Evolutionary conservation across 1,284 basidiomycete species (phyloP), one percentile per base, ranked within the genome.

Genomic region (Pascua sp.): DNA sequence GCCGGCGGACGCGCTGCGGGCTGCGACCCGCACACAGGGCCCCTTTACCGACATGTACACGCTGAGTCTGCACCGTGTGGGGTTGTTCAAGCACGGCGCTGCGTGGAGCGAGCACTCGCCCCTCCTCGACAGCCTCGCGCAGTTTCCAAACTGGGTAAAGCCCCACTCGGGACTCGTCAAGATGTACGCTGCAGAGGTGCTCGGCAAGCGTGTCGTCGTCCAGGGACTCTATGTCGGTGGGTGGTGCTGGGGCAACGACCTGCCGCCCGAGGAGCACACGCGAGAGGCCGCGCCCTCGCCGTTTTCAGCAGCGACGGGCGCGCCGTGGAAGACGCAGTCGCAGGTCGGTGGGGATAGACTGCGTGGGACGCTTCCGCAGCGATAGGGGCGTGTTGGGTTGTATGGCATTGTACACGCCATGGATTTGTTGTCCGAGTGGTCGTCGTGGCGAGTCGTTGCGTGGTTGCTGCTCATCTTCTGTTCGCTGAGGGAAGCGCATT

Each of bases 151-250:
- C 59, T 99, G 92, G 90, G 77, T 80, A 40, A 98, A 98, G 75
- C 90, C 95, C 16, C 89, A 94, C 71, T 83, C 81, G 7, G 96
- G 96, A 2, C 76, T 98, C 63, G 83, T 91, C 68, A 97, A 96
- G 80, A 98, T 98, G 94, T 98, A 94, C 76, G 84, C 90, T 82
- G 92, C 87, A 13, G 95, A 98, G 76, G 93, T 97, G n/a, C 79
- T 97, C 37, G 85, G 87, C 11, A 98, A 98, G 77, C 83, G 88
- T n/a, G 94, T 96, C 12, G 95, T 98, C 4, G 92, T 98, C 12
- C 95, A 98, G 76, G 94, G 97, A 69, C 82, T 98, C 46, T 88
- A 87, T 38, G 83, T 98, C 32, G 94, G 93, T 18, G 90, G 89
- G 4, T 76, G 72, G 72, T 52, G 51, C 24, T 74, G 72, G 72